Evolutionary conservation across 1,284 basidiomycete species (phyloP), one percentile per base, ranked within the genome.

Genomic region (Schizopora paradoxa): DNA sequence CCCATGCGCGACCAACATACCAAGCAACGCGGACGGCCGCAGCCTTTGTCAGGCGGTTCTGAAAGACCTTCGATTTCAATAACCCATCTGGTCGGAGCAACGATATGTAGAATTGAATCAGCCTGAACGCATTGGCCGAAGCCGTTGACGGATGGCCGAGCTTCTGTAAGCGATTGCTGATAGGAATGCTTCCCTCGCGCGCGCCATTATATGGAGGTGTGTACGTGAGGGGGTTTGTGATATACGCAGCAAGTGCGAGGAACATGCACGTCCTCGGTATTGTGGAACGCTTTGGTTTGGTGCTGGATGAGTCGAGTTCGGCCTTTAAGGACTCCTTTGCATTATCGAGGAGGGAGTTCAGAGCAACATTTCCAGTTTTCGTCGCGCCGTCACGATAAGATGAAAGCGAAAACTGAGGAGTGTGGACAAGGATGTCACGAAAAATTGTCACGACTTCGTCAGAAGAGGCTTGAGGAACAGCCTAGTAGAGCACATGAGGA

Each of bases 391-490:
- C 5, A 11, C 28, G 13, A 59, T 70, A 79, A 5, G 71, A 70
- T 3, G 72, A 68, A 28, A 83, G 58, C n/a, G n/a, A n/a, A n/a
- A n/a, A n/a, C n/a, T n/a, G n/a, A n/a, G n/a, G n/a, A n/a, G n/a
- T n/a, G 21, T 67, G 62, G 13, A 74, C 43, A 4, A 84, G 65
- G 27, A 84, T 64, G 33, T 78, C 70, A 49, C 72, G 73, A 25
- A 79, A 66, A 43, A 82, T 72, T 26, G 65, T 62, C 31, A 71
- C 66, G 27, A 69, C 61, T 43, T 79, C 73, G 18, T 51, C 42
- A 5, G 62, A 51, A 18, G 59, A 55, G 38, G 79, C 58, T 56
- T 69, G 74, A 4, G 69, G 61, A 19, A 82, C 65, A 11, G 74
- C 73, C 81, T 83, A 49, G 25, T 21, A 13, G 35, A 43, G 26